A percentile compares a stretch with the other conserved stretches of the same genome.
These are phyloP conservation scores for Nicotiana sylvestris DNA, from an alignment of 257 asterid species.

Conservation along the genomic window DNA sequence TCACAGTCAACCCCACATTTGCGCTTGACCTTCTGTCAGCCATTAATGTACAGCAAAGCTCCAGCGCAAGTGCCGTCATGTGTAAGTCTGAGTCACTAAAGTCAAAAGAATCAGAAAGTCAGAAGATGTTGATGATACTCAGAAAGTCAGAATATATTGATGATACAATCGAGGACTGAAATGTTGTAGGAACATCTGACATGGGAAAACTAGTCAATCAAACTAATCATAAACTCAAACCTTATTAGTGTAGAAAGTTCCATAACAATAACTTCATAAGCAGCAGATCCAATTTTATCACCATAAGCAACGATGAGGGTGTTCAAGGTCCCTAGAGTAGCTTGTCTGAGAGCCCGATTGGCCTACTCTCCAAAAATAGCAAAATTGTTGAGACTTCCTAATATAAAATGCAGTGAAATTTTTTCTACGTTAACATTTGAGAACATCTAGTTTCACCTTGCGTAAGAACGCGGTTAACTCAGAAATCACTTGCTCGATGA, in stretches of 20 bases:
- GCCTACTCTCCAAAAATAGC: conserved; percentile 53
- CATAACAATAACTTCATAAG: conserved; percentile 86
- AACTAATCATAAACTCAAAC: conserved; percentile 29
- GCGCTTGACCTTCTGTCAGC: conserved; percentile 93
- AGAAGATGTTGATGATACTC: not conserved
- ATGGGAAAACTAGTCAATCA: conserved; percentile 9
- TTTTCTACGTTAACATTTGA: not conserved
- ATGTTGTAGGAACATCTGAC: not conserved
- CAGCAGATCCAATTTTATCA: conserved; percentile 83
- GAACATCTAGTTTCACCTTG: conserved; percentile 44
- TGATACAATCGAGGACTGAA: conserved; percentile 1
- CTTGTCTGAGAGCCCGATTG: conserved; percentile 91
- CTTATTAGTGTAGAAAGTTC: conserved; percentile 96
- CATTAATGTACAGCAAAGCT: conserved; percentile 89
- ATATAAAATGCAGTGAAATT: not conserved
- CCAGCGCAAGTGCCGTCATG: conserved; percentile 96
- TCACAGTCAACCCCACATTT: conserved; percentile 82
- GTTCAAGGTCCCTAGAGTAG: conserved; percentile 91
- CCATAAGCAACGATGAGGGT: conserved; percentile 90
- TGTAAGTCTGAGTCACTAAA: conserved; percentile 93
- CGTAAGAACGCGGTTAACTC: conserved; percentile 95
- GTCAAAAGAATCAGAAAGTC: conserved; percentile 16
- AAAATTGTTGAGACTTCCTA: not conserved
- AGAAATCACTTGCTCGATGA: conserved; percentile 80
- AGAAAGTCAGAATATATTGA: conserved; percentile 4